These are phyloP conservation scores for Myochromella boudieri DNA, from an alignment of 768 basidiomycete genomes.

Conservation along the genomic window DNA sequence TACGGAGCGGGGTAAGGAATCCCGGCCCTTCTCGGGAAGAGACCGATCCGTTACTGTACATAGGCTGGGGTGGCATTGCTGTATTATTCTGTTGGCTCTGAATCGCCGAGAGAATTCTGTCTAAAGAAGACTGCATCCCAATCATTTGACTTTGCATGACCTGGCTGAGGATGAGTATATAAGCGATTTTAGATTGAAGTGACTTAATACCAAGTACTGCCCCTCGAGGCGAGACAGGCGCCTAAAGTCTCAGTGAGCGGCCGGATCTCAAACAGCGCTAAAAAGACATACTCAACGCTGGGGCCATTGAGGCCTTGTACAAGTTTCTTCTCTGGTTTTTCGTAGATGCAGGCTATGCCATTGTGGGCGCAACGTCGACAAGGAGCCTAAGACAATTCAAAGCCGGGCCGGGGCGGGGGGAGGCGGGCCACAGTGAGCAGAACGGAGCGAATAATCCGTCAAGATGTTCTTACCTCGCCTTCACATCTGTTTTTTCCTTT, in stretches of 20 bases:
- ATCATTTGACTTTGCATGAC: slow-evolving; percentile 95
- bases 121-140: slow-evolving; percentile 87
- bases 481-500: slow-evolving; percentile 94
- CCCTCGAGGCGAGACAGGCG: slow-evolving; percentile 83
- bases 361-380: slow-evolving; percentile 88
- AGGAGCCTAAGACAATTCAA: slow-evolving; percentile 61
- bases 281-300: slow-evolving; percentile 64
- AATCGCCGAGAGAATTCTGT: slow-evolving; percentile 74
- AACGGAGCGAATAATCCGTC: slow-evolving; percentile 41
- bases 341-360: slow-evolving; percentile 80
- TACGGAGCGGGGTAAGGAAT: slow-evolving; percentile 35
- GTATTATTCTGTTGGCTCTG: slow-evolving; percentile 40
- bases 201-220: slow-evolving; percentile 67
- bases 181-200: slow-evolving; percentile 4
- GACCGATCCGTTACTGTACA: slow-evolving; percentile 32
- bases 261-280: neutral
- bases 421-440: slow-evolving; percentile 64
- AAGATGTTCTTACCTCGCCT: slow-evolving; percentile 67
- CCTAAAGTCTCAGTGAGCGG: slow-evolving; percentile 34
- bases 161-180: slow-evolving; percentile 32
- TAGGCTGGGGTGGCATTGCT: slow-evolving; percentile 33
- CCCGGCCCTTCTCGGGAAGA: slow-evolving; percentile 30
- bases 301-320: slow-evolving; percentile 55
- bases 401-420: slow-evolving; percentile 76
- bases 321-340: slow-evolving; percentile 90